Evolutionary conservation across 164 flowering plant species (phyloP).

Genomic region (Litsea cubeba): DNA sequence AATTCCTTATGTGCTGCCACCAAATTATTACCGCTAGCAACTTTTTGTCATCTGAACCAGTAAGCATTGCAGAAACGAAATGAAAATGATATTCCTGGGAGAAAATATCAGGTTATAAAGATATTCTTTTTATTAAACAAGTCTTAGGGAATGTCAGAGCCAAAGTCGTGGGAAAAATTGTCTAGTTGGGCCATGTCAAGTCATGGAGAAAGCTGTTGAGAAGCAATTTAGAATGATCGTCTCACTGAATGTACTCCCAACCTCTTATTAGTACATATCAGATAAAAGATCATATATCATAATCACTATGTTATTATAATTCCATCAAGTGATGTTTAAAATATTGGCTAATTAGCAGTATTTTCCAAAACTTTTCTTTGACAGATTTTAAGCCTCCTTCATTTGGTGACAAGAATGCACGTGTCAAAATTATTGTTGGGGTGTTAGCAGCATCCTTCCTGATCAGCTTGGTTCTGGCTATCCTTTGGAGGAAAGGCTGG

Average conservation of each 20-base stretch:
- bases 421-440: slow-evolving; percentile 22
- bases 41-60: neutral
- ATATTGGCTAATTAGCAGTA: neutral
- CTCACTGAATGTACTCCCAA: neutral
- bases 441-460: slow-evolving; percentile 15
- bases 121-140: too few species aligned
- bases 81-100: too few species aligned
- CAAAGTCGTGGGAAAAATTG: neutral
- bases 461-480: slow-evolving; percentile 19
- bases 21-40: neutral
- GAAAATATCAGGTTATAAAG: too few species aligned
- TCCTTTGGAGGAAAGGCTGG: slow-evolving; percentile 30
- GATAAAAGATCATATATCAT: too few species aligned
- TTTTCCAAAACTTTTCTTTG: neutral
- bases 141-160: neutral
- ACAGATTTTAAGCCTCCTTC: slow-evolving; percentile 9
- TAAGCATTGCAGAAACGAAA: neutral
- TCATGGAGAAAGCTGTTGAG: neutral
- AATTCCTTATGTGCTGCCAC: neutral
- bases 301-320: neutral
- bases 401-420: slow-evolving; percentile 10
- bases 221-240: too few species aligned
- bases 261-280: neutral
- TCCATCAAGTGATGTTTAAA: neutral
- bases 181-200: neutral